phyloP scores from a whole-genome alignment of 2,329 filamentous ascomycete species.

The Fusarium nelsonii region DNA sequence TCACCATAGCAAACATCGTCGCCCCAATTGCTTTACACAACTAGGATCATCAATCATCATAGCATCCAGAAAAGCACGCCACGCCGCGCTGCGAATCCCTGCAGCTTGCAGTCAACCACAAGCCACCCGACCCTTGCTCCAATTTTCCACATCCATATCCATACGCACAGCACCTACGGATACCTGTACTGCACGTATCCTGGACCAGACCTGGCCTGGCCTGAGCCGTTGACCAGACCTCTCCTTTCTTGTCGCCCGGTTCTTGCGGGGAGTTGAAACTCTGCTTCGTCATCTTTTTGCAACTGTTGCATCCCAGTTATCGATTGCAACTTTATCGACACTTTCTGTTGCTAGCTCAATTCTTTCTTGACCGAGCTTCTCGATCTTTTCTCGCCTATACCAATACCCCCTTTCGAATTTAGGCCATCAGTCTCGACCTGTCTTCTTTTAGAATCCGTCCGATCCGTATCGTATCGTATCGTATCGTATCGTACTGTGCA shows the following conservation, averaged over 20 bases:
- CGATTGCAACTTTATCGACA: constrained; percentile 22
- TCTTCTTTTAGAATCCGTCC: constrained; percentile 16
- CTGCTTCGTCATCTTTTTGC: constrained; percentile 46
- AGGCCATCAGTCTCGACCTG: constrained; percentile 24
- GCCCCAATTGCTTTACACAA: constrained; percentile 32
- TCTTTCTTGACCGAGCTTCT: constrained; percentile 18
- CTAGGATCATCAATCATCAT: constrained; percentile 29
- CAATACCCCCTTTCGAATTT: constrained; percentile 26
- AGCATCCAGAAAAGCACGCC: constrained; percentile 44
- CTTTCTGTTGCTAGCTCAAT: constrained; percentile 9
- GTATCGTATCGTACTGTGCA: constrained; percentile 19
- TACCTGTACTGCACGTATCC: constrained; percentile 32
- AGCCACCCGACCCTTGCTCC: constrained; percentile 46
- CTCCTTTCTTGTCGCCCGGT: constrained; percentile 46
- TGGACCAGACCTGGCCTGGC: constrained; percentile 25
- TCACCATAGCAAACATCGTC: neutral
- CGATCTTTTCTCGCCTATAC: constrained; percentile 8
- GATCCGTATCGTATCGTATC: constrained; percentile 31
- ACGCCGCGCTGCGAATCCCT: constrained; percentile 44
- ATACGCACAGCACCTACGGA: constrained; percentile 18
- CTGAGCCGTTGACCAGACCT: constrained; percentile 42
- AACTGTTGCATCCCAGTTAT: constrained; percentile 33
- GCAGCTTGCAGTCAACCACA: constrained; percentile 41
- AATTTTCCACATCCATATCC: constrained; percentile 44
- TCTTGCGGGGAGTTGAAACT: constrained; percentile 48